These are phyloP conservation scores for Rhododendron mucronatum DNA, from an alignment of 148 eudicot species.

Conservation along the genomic window DNA sequence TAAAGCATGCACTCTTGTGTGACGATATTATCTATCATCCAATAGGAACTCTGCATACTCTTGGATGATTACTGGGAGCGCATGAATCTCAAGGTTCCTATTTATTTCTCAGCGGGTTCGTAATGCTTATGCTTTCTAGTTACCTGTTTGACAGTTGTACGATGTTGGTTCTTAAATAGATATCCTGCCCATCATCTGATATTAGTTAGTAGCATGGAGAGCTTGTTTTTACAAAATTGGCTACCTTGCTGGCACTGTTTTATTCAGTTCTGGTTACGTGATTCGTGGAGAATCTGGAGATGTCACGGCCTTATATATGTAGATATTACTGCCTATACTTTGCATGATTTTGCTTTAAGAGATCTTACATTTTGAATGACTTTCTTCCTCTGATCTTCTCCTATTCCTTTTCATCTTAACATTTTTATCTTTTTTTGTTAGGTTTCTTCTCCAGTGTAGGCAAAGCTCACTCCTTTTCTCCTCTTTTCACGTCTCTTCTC, in stretches of 20 bases:
- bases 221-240: background rate
- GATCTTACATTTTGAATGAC: background rate
- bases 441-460: background rate
- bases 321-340: background rate
- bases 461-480: background rate
- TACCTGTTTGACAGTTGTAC: background rate
- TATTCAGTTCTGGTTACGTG: background rate
- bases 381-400: background rate
- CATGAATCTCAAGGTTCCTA: constrained; percentile 84
- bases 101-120: constrained; percentile 90
- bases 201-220: background rate
- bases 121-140: constrained; percentile 6
- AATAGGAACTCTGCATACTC: constrained; percentile 79
- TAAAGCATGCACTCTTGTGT: background rate
- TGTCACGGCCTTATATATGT: background rate
- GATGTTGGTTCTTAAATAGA: background rate
- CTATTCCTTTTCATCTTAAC: background rate
- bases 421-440: background rate
- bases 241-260: background rate
- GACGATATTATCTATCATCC: constrained; percentile 7
- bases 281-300: background rate
- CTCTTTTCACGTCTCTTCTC: background rate
- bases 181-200: background rate
- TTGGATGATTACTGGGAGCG: constrained; percentile 95
- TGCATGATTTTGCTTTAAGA: background rate